Percentiles rank a stretch among this genome's conserved stretches.
phyloP scores from a whole-genome alignment of 805 yeast genomes.

The Wickerhamomyces pijperi region DNA sequence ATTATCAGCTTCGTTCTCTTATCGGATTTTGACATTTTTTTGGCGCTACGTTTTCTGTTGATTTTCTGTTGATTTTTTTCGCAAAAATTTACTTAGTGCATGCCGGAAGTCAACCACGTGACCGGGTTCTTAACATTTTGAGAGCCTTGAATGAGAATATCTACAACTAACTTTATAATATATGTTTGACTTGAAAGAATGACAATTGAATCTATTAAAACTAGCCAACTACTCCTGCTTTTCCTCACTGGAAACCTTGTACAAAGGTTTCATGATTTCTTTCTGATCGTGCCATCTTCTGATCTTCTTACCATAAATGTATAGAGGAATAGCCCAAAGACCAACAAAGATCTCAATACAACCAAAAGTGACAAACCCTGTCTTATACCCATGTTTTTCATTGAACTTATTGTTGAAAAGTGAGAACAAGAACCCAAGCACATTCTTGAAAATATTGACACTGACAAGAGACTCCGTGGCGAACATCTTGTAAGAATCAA shows the following conservation, averaged over 20 bases:
- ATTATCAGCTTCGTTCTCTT: neutral
- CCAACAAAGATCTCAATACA: slow-evolving; percentile 38
- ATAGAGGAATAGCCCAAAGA: slow-evolving; percentile 37
- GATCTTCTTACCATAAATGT: slow-evolving; percentile 39
- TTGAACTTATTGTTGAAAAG: slow-evolving; percentile 41
- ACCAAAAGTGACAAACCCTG: slow-evolving; percentile 42
- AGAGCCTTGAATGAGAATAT: too few relatives aligned
- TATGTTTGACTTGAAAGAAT: too few relatives aligned
- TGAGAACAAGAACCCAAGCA: slow-evolving; percentile 44
- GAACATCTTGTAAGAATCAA: slow-evolving; percentile 44
- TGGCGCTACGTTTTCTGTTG: too few relatives aligned
- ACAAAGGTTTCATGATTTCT: slow-evolving; percentile 29
- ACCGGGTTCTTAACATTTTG: too few relatives aligned
- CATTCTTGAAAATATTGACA: slow-evolving; percentile 41
- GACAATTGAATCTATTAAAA: too few relatives aligned
- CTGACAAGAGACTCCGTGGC: slow-evolving; percentile 51
- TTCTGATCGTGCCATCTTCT: slow-evolving; percentile 41
- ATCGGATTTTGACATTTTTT: slow-evolving; percentile 1
- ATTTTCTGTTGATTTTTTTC: too few relatives aligned
- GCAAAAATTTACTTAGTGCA: too few relatives aligned
- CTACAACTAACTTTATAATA: too few relatives aligned
- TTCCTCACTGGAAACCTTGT: slow-evolving; percentile 4
- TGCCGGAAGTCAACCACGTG: too few relatives aligned
- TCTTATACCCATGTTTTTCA: slow-evolving; percentile 28
- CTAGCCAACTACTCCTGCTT: too few relatives aligned